Conservation (phyloP, 2,329 filamentous ascomycete genomes). For the Coniochaeta prunicola region DNA sequence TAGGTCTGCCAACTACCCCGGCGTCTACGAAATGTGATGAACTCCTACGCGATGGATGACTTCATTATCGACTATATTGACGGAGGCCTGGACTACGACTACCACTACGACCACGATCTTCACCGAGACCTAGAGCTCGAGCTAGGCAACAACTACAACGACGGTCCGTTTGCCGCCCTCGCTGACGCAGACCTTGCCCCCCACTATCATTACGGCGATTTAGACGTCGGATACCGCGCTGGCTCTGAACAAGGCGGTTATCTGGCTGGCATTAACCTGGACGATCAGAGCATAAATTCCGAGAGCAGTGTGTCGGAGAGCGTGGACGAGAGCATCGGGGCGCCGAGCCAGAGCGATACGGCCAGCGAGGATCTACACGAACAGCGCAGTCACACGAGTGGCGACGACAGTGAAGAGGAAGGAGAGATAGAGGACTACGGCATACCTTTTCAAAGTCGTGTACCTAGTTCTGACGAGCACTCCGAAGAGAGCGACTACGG, state of each 20-base stretch:
- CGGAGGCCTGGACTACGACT: not conserved
- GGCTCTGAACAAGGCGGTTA: not conserved
- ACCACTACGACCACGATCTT: not conserved
- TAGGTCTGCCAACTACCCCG: not conserved
- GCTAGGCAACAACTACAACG: not conserved
- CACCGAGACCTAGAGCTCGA: slow-evolving; percentile 1
- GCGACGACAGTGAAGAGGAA: not conserved
- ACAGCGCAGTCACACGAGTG: not conserved
- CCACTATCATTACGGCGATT: not conserved
- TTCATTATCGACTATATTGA: not conserved
- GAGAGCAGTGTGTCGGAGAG: not conserved
- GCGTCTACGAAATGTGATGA: not conserved
- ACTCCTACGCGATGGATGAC: not conserved
- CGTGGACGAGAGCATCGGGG: not conserved
- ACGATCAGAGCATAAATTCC: not conserved
- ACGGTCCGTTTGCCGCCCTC: not conserved
- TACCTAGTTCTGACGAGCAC: not conserved
- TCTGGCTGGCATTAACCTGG: not conserved
- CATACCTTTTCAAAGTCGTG: not conserved
- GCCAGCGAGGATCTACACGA: not conserved
- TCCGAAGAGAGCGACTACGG: not conserved
- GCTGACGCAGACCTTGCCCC: not conserved
- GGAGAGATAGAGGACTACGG: not conserved
- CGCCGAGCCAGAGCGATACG: not conserved
- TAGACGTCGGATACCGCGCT: not conserved